phyloP scores from a whole-genome alignment of 768 basidiomycete genomes.

The Lactifluus pinguis region DNA sequence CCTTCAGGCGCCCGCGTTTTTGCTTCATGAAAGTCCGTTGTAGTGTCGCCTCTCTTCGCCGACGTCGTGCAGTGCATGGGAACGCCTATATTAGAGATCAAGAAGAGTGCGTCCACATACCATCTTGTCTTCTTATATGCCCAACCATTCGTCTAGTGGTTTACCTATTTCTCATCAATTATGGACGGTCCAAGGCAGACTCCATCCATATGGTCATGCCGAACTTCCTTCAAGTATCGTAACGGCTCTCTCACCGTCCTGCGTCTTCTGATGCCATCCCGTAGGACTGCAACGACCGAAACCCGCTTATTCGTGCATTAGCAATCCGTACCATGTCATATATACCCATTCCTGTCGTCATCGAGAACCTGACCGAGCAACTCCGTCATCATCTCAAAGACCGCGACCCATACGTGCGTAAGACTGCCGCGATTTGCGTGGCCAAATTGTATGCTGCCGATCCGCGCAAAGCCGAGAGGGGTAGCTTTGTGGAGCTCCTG shows the following conservation, averaged over 20 bases:
- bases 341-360: conserved; percentile 86
- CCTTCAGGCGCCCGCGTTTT: conserved; percentile 1
- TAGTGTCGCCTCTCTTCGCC: conserved; percentile 92
- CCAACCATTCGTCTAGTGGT: conserved; percentile 56
- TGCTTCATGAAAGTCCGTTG: conserved; percentile 18
- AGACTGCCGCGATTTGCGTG: conserved; percentile 96
- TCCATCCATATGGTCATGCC: conserved; percentile 51
- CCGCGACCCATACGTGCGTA: conserved; percentile 94
- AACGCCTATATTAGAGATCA: conserved; percentile 94
- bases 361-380: conserved; percentile 79
- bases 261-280: conserved; percentile 12
- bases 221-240: conserved; percentile 10
- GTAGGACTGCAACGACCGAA: conserved; percentile 92
- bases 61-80: conserved; percentile 92
- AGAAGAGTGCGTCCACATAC: conserved; percentile 76
- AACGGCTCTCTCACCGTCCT: neutral
- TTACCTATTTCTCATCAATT: conserved; percentile 94
- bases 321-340: conserved; percentile 99
- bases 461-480: conserved; percentile 75
- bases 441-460: conserved; percentile 92
- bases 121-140: neutral
- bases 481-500: conserved; percentile 84
- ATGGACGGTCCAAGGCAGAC: conserved; percentile 88
- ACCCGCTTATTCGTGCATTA: conserved; percentile 92
- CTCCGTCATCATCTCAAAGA: conserved; percentile 89